Evolutionary conservation across 2,329 filamentous ascomycete species (phyloP).

Genomic region (Paecilomyces variotii): DNA sequence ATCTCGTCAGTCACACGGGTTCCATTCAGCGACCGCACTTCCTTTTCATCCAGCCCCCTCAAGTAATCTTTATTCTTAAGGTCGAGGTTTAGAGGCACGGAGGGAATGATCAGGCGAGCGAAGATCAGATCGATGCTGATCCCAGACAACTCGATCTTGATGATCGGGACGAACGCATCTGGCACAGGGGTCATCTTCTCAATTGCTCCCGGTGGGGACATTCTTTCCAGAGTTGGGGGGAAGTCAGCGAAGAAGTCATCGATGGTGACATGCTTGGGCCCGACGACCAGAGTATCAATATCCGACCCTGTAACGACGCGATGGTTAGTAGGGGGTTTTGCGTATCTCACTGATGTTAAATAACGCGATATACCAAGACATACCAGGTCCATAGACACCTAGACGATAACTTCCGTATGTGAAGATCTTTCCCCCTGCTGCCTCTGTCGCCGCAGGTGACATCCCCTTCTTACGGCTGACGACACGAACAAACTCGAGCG

Average conservation of each 20-base stretch:
- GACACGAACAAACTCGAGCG: constrained; percentile 76
- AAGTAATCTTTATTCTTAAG: constrained; percentile 78
- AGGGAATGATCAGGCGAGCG: constrained; percentile 62
- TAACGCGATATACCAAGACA: constrained; percentile 9
- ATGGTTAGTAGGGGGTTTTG: constrained; percentile 1
- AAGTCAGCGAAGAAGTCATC: constrained; percentile 91
- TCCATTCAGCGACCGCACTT: constrained; percentile 84
- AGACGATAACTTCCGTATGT: constrained; percentile 94
- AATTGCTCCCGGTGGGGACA: constrained; percentile 71
- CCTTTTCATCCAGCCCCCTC: constrained; percentile 75
- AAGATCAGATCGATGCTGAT: constrained; percentile 96
- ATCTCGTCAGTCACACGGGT: constrained; percentile 94
- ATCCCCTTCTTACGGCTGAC: constrained; percentile 68
- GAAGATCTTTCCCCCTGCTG: constrained; percentile 85
- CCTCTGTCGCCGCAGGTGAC: constrained; percentile 68
- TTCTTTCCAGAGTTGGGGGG: constrained; percentile 66
- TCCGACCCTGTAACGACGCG: constrained; percentile 61
- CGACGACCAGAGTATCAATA: constrained; percentile 93
- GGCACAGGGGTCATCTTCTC: constrained; percentile 77
- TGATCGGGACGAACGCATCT: constrained; percentile 91
- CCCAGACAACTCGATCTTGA: constrained; percentile 84
- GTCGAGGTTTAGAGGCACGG: constrained; percentile 64
- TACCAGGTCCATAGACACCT: constrained; percentile 79
- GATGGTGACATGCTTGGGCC: constrained; percentile 77
- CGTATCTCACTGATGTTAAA: neutral